These are phyloP conservation scores for Arxiozyma slooffiae DNA, from an alignment of 1,139 yeast species.

Conservation along the genomic window DNA sequence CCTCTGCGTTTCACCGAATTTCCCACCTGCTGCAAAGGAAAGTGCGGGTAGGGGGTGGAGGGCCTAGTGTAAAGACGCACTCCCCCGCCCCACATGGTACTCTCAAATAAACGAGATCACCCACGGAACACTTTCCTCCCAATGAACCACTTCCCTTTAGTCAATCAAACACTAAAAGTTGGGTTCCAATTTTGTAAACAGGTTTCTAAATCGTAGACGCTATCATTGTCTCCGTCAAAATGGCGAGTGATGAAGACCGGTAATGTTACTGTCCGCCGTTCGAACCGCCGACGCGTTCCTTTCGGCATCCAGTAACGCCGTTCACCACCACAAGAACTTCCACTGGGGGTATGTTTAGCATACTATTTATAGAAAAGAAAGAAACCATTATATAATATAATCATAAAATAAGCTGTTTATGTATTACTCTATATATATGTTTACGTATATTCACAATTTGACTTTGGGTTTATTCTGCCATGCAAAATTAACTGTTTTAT, in stretches of 20 bases:
- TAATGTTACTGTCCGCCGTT: slow-evolving; percentile 1
- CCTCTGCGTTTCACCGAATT: slow-evolving; percentile 32
- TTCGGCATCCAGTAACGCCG: neutral
- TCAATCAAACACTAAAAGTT: neutral
- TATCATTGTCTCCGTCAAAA: slow-evolving; percentile 11
- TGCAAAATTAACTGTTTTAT: slow-evolving; percentile 47
- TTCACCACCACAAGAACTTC: neutral
- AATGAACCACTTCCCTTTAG: no score
- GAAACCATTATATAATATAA: no score
- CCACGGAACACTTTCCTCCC: no score
- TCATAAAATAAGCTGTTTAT: no score
- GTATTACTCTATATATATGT: neutral
- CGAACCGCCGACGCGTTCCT: slow-evolving; percentile 5
- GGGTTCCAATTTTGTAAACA: slow-evolving; percentile 15
- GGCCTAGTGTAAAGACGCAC: neutral
- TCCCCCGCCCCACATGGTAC: neutral
- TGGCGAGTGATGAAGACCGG: neutral
- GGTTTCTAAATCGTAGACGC: slow-evolving; percentile 25
- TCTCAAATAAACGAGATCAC: no score
- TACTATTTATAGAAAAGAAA: neutral
- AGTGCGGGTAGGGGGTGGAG: neutral
- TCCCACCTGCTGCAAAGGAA: slow-evolving; percentile 28
- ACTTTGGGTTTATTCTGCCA: slow-evolving; percentile 38
- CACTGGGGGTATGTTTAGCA: neutral
- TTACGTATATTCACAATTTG: neutral